Percentiles rank a stretch among this genome's conserved stretches.
Conservation (phyloP, 352 stramenopile species). For the Phytophthora hibernalis region DNA sequence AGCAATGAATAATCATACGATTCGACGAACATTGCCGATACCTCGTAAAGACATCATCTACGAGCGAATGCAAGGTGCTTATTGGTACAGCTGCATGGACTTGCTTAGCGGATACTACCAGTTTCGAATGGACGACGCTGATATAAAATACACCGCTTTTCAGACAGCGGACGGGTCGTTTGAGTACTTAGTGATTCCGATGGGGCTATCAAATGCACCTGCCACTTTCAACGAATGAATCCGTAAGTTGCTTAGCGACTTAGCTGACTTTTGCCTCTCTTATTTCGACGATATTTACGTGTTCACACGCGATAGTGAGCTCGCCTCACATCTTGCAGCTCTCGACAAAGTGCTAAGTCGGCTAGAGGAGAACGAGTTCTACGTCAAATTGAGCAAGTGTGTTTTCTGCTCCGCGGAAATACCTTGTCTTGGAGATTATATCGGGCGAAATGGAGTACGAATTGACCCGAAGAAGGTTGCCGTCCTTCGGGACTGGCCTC, state of each 20-base stretch:
- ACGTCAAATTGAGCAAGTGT: constrained; percentile 29
- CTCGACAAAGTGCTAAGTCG: background rate
- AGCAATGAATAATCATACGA: background rate
- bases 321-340: no score
- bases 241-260: no score
- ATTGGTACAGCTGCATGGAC: background rate
- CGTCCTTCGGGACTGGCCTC: constrained; percentile 14
- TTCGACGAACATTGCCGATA: background rate
- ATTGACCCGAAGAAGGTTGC: constrained; percentile 22
- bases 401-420: constrained; percentile 24
- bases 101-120: background rate
- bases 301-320: no score
- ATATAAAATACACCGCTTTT: constrained; percentile 27
- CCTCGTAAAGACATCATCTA: background rate
- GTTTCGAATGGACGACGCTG: background rate
- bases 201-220: constrained; percentile 22
- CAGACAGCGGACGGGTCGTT: constrained; percentile 15
- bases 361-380: constrained; percentile 7
- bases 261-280: no score
- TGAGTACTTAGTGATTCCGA: no score
- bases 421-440: constrained; percentile 25
- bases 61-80: background rate
- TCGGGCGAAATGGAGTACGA: constrained; percentile 14
- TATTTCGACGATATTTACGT: no score
- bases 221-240: constrained; percentile 13